These are phyloP conservation scores for Chaetomium olivaceum DNA, from an alignment of 2,329 filamentous ascomycete genomes.

Conservation along the genomic window DNA sequence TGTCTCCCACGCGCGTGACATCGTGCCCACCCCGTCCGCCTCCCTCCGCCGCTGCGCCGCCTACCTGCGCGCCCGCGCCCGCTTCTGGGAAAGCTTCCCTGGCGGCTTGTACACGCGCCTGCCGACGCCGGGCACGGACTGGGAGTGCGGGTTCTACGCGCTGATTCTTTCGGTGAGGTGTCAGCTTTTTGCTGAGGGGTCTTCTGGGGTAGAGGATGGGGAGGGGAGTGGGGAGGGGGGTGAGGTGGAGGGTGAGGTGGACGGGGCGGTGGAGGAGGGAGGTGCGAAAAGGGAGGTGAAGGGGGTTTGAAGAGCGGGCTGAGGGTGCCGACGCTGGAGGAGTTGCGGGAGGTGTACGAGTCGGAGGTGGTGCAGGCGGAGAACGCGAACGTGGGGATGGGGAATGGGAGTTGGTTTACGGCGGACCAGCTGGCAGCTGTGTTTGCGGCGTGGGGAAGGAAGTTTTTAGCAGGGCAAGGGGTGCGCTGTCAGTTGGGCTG, in stretches of 20 bases:
- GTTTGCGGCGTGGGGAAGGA: constrained; percentile 26
- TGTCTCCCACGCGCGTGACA: constrained; percentile 22
- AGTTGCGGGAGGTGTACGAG: constrained; percentile 17
- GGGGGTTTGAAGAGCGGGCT: not conserved
- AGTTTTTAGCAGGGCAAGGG: not conserved
- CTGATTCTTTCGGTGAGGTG: constrained; percentile 21
- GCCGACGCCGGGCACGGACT: constrained; percentile 22
- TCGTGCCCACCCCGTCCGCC: constrained; percentile 20
- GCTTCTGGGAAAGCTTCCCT: constrained; percentile 29
- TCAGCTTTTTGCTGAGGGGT: not conserved
- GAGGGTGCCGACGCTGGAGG: constrained; percentile 18
- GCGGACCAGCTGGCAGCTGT: constrained; percentile 28
- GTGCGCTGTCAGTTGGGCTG: constrained; percentile 29
- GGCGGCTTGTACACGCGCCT: constrained; percentile 22
- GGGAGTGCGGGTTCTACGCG: constrained; percentile 29
- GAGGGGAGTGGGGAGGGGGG: no score
- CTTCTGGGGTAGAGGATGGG: not conserved
- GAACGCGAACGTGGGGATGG: constrained; percentile 18
- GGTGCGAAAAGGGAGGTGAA: no score
- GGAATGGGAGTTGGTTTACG: constrained; percentile 17
- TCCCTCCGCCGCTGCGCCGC: constrained; percentile 22
- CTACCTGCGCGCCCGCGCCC: constrained; percentile 26
- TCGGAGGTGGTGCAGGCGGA: not conserved
- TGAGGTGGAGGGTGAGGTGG: not conserved
- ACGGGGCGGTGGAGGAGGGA: no score